Evolutionary conservation across 805 yeast species (phyloP), one percentile per base, ranked within the genome.

Genomic region (Candida ovalis): DNA sequence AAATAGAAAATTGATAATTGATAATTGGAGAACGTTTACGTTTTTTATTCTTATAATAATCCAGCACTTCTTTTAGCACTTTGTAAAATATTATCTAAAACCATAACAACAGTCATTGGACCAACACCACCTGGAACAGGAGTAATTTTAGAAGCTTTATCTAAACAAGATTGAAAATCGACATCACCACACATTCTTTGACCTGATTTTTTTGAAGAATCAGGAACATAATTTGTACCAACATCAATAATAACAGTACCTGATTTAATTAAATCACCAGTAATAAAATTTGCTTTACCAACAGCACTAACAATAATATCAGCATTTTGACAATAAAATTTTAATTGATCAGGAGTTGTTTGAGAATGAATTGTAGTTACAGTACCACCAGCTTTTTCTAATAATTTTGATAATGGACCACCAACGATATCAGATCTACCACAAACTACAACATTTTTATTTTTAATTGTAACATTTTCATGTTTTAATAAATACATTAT

Each of bases 41-140:
- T 12, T 19, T 7, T 1, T 23, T 15, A 6, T 17, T 3, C 21
- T 19, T 43, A 30, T 44, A 46, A 43, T 40, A 58, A 46, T 8
- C 62, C 63, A 37, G 41, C 38, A 21, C 56, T 57, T 35, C 54
- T 53, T 45, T 65, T 66, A 19, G 98, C 96, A 44, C 96, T 88
- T 55, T 79, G 76, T 49, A 82, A 74, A 10, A 92, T 92, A 62
- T 94, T 92, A 55, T 85, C 79, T 53, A 91, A 78, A 51, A 92
- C 80, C 97, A 91, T 90, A 37, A 96, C 96, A 42, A 92, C 97
- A 24, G 99, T 92, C 98, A 92, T 92, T 55, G 99, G 99, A 37
- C 99, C 99, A 53, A 92, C 98, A 59, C 98, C 98, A 64, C 98
- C 98, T 28, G 99, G 99, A 47, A 92, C 99, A 17, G 99, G 99